A percentile compares a stretch with the other conserved stretches of the same genome.
phyloP scores from a whole-genome alignment of 2,329 filamentous ascomycete genomes.

The Phaeoacremonium minimum region DNA sequence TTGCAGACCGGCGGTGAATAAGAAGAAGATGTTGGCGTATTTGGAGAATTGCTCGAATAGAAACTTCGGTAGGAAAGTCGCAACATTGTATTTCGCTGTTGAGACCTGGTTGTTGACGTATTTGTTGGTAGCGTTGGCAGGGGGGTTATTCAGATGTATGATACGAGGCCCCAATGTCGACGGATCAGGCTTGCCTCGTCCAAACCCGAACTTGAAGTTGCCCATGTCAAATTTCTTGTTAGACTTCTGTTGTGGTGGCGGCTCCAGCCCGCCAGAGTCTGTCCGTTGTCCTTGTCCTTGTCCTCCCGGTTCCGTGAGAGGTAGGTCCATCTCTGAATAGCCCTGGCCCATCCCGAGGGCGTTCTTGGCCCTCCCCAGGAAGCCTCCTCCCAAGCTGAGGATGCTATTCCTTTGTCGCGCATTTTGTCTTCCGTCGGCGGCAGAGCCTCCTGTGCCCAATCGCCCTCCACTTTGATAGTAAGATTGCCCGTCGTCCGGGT shows the following conservation, averaged over 20 bases:
- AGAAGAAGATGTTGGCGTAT: constrained; percentile 98
- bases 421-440: constrained; percentile 41
- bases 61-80: constrained; percentile 95
- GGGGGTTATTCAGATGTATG: constrained; percentile 94
- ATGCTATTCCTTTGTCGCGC: constrained; percentile 84
- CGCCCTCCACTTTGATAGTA: constrained; percentile 75
- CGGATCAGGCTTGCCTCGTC: constrained; percentile 78
- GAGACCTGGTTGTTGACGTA: constrained; percentile 97
- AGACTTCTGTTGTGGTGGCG: constrained; percentile 35
- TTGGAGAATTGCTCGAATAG: constrained; percentile 98
- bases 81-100: constrained; percentile 92
- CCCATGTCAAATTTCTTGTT: constrained; percentile 61
- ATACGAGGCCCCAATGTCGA: constrained; percentile 87
- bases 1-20: constrained; percentile 91
- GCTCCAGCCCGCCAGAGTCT: constrained; percentile 34
- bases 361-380: constrained; percentile 84
- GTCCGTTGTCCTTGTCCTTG: constrained; percentile 40
- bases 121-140: constrained; percentile 83
- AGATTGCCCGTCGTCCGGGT: constrained; percentile 71
- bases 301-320: constrained; percentile 70
- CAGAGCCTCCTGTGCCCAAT: constrained; percentile 50
- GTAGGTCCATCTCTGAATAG: constrained; percentile 98
- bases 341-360: constrained; percentile 82
- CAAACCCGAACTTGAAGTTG: constrained; percentile 91
- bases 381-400: constrained; percentile 76